A percentile compares a stretch with the other conserved stretches of the same genome.
phyloP scores from a whole-genome alignment of 2,329 filamentous ascomycete genomes.

The Clonostachys chloroleuca region DNA sequence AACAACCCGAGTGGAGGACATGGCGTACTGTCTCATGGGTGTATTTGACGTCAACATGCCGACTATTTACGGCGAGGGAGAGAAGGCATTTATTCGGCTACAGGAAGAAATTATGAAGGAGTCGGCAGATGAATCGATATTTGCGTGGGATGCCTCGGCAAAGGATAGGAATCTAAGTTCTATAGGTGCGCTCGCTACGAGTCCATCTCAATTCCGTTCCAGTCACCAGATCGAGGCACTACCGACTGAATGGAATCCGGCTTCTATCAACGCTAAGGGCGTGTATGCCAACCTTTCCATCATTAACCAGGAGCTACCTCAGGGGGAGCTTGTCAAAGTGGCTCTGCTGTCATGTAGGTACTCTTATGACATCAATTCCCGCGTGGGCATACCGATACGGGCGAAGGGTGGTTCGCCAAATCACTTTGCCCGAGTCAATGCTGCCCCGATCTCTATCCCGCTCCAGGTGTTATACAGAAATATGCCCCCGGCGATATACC shows the following conservation, averaged over 20 bases:
- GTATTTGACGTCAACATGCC: conserved; percentile 13
- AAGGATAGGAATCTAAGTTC: neutral
- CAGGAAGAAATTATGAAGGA: conserved; percentile 9
- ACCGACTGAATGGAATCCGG: neutral
- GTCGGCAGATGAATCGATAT: conserved; percentile 4
- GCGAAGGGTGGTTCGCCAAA: no score
- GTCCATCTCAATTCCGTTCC: neutral
- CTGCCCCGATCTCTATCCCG: no score
- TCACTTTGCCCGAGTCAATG: no score
- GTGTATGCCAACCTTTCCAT: neutral
- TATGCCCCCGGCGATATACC: no score
- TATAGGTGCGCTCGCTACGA: neutral
- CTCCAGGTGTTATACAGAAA: no score
- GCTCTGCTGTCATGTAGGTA: neutral
- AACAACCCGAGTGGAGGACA: conserved; percentile 9
- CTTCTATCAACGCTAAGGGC: neutral
- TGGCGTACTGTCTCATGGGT: conserved; percentile 12
- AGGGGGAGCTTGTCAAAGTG: neutral
- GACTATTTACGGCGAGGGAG: conserved; percentile 11
- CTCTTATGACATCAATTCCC: neutral
- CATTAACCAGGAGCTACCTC: neutral
- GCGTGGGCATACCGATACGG: neutral
- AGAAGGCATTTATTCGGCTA: conserved; percentile 6
- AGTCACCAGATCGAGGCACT: neutral
- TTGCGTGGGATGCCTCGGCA: conserved; percentile 2